These are phyloP conservation scores for Vinca major DNA, from an alignment of 305 asterid genomes.

Conservation along the genomic window DNA sequence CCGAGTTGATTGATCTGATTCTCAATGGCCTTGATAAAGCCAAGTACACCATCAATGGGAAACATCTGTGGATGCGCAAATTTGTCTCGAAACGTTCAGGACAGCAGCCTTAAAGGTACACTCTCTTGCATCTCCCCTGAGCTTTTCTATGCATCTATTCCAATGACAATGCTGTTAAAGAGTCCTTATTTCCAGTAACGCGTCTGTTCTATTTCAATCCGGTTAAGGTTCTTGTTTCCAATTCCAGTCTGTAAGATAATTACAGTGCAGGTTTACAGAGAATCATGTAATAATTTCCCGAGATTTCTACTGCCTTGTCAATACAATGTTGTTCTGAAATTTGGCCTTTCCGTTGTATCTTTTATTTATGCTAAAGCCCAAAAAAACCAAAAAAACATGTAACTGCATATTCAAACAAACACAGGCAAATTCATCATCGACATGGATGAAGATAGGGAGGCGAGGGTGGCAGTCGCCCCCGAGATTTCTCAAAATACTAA, in stretches of 20 bases:
- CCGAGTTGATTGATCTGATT: constrained; percentile 13
- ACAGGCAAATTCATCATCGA: too few species aligned
- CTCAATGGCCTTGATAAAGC: constrained; percentile 19
- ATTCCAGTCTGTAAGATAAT: too few species aligned
- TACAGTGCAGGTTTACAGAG: neutral
- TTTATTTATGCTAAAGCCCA: neutral
- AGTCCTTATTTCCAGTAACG: neutral
- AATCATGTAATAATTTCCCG: neutral
- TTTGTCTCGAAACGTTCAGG: constrained; percentile 20
- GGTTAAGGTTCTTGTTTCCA: neutral
- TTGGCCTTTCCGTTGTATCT: neutral
- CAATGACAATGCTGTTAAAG: too few species aligned
- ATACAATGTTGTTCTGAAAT: neutral
- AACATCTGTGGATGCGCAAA: constrained; percentile 32
- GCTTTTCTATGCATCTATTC: neutral
- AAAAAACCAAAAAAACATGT: neutral
- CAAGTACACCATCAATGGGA: constrained; percentile 24
- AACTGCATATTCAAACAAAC: too few species aligned
- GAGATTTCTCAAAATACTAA: too few species aligned
- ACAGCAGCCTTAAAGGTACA: neutral
- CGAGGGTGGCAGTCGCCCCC: too few species aligned
- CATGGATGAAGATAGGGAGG: too few species aligned
- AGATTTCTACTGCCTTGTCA: neutral
- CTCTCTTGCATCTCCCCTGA: neutral
- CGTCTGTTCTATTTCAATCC: neutral